Conservation (phyloP, 169 alveolate genomes). For the Eimeria falciformis region DNA sequence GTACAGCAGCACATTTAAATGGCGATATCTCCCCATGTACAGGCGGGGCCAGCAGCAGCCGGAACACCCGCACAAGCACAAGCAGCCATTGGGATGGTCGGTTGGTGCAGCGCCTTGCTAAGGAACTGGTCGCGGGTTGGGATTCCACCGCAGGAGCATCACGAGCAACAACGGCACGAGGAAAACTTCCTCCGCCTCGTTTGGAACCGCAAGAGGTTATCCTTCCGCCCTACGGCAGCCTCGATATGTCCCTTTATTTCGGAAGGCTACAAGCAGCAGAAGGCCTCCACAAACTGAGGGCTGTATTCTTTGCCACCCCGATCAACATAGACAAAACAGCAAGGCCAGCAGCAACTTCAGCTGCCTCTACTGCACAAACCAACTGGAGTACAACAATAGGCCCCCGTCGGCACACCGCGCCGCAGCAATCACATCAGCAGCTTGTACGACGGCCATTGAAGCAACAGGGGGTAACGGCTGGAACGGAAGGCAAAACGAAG, state of each 20-base stretch:
- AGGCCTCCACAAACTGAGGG: conserved; percentile 23
- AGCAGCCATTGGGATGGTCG: not conserved
- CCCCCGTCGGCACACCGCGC: not conserved
- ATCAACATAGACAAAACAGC: not conserved
- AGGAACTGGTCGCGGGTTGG: too few species aligned
- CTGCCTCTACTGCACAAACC: not conserved
- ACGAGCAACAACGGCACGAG: too few species aligned
- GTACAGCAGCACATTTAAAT: not conserved
- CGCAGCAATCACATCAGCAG: not conserved
- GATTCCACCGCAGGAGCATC: too few species aligned
- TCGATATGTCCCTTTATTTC: conserved; percentile 2
- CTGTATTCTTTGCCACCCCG: conserved; percentile 8
- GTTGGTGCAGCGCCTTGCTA: too few species aligned
- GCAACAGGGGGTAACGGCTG: not conserved
- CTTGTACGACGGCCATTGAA: not conserved
- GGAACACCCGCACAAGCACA: not conserved
- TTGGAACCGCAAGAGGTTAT: not conserved
- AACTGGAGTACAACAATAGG: not conserved
- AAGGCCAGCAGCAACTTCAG: not conserved
- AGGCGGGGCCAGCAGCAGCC: not conserved
- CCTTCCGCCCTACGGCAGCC: conserved; percentile 13
- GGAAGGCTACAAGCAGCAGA: not conserved
- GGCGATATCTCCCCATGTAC: not conserved
- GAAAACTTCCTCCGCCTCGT: not conserved
- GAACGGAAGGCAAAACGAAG: not conserved